Conservation (phyloP, 768 basidiomycete species). For the Clitopilus passeckerianus region DNA sequence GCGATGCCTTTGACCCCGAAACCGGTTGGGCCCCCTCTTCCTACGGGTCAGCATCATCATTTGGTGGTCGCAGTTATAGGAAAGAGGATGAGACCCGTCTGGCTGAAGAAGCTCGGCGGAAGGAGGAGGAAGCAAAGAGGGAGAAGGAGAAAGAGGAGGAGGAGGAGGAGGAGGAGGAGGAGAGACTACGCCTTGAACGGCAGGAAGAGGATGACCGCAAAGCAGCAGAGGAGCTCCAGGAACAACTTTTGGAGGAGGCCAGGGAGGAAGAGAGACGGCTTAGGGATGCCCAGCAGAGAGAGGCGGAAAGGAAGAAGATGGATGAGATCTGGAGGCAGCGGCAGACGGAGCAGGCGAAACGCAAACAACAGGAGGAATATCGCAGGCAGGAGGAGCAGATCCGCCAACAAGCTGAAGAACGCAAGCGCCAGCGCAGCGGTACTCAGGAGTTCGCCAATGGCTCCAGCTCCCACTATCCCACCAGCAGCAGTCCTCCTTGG, state of each 20-base stretch:
- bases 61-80: neutral
- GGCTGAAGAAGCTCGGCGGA: neutral
- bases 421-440: constrained; percentile 1
- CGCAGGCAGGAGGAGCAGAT: constrained; percentile 3
- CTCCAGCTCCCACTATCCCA: neutral
- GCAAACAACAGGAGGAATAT: constrained; percentile 3
- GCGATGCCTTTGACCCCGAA: constrained; percentile 41
- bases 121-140: neutral
- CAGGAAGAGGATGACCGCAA: neutral
- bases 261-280: constrained; percentile 1
- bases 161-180: neutral
- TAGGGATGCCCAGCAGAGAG: neutral
- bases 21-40: constrained; percentile 22
- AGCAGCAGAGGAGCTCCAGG: neutral
- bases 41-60: constrained; percentile 19
- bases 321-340: constrained; percentile 1
- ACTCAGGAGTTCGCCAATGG: neutral
- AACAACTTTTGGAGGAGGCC: neutral
- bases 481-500: neutral
- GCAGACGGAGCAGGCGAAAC: constrained; percentile 1
- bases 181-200: neutral
- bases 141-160: neutral
- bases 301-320: neutral
- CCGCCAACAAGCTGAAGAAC: constrained; percentile 2
- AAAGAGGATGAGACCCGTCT: neutral